Evolutionary conservation across 2,329 filamentous ascomycete genomes (phyloP), one percentile per base, ranked within the genome.

Genomic region (Harringtonia lauricola): DNA sequence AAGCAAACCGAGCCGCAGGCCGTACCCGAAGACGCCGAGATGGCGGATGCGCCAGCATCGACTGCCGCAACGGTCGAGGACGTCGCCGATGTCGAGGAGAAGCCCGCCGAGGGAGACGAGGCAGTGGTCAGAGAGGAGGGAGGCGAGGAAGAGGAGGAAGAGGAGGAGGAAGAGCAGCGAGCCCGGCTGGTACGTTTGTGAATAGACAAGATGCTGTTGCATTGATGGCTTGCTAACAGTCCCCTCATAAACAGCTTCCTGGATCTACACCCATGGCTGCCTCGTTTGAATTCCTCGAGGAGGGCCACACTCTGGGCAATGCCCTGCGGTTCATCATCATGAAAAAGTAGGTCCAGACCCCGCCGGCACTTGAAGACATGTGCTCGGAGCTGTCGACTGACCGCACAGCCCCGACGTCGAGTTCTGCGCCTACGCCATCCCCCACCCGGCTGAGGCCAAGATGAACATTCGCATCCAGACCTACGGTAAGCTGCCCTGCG

Each of bases 381-480:
- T n/a, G n/a, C n/a, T n/a, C n/a, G n/a, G n/a, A n/a, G 22, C 19
- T n/a, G 5, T 18, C 10, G 24, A 6, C 10, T 26, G n/a, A n/a
- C n/a, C 24, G 7, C 10, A 4, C 51, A 96, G 90, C 62, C 90
- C 92, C 26, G 80, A 92, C 51, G 92, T 98, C 47, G 92, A 98
- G 62, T 95, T 98, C 66, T 96, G 92, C 64, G 92, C 90, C 48
- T 98, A 98, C 64, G 86, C 90, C 8, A 96, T 98, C 49, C 92
- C 92, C 26, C 92, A 98, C 65, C 92, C 92, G 41, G 94, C 89
- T 33, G 92, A 98, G 64, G 70, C 81, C 34, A 92, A 94, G 66
- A 95, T 98, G 90, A 95, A 96, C 59, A 70, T 98, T 49, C 79
- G 92, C 56, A 96, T 98, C 50, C 92, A 98, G 65, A 98, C 90